A percentile compares a stretch with the other conserved stretches of the same genome.
These are phyloP conservation scores for Boehmeria nivea DNA, from an alignment of 306 rosid genomes.

Conservation along the genomic window DNA sequence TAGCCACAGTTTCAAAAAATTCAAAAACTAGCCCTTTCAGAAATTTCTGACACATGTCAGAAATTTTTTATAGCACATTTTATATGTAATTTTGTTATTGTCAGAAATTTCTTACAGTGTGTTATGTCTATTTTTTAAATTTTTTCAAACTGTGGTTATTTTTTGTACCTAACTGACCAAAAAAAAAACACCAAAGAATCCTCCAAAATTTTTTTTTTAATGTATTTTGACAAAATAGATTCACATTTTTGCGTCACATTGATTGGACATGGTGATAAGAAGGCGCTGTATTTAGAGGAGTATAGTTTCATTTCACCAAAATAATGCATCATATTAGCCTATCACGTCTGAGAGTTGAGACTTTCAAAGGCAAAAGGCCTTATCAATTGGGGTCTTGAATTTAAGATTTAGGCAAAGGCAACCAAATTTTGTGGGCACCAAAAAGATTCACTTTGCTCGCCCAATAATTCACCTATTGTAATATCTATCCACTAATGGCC, in stretches of 20 bases:
- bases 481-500: too few relatives aligned
- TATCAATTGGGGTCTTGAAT: not conserved
- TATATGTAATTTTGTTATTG: too few relatives aligned
- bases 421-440: slow-evolving; percentile 8
- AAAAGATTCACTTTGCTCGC: slow-evolving; percentile 20
- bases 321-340: not conserved
- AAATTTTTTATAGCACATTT: too few relatives aligned
- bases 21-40: too few relatives aligned
- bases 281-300: not conserved
- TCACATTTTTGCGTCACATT: not conserved
- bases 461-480: slow-evolving; percentile 22
- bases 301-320: not conserved
- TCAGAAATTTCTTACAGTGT: too few relatives aligned
- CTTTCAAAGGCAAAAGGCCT: not conserved
- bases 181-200: too few relatives aligned
- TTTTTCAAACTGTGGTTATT: too few relatives aligned
- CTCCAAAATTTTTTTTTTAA: not conserved
- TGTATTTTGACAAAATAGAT: not conserved
- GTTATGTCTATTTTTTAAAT: too few relatives aligned
- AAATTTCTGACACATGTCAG: too few relatives aligned
- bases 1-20: too few relatives aligned
- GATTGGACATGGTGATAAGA: slow-evolving; percentile 11
- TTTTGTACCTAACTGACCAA: too few relatives aligned
- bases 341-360: not conserved
- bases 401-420: not conserved